Conservation (phyloP, 176 grass and related monocot genomes). For the Musa acuminata region DNA sequence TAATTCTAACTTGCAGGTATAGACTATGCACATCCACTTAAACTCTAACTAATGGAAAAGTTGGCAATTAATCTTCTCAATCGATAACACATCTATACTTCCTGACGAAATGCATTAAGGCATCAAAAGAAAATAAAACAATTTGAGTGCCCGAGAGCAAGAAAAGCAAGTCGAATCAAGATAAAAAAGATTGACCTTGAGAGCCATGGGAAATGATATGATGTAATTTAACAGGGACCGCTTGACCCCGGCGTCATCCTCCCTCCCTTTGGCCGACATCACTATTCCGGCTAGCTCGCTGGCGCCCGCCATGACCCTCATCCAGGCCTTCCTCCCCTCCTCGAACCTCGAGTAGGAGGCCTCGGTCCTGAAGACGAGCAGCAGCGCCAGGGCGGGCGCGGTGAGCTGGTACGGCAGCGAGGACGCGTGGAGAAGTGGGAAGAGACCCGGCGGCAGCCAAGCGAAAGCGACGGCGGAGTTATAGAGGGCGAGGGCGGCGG, state of each 20-base stretch:
- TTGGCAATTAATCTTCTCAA: no score
- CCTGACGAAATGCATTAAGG: no score
- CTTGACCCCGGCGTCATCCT: slow-evolving; percentile 8
- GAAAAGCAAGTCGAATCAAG: no score
- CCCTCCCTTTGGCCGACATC: slow-evolving; percentile 13
- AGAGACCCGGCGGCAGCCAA: slow-evolving; percentile 39
- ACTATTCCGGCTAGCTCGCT: slow-evolving; percentile 62
- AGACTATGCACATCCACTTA: no score
- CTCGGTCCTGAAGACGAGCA: slow-evolving; percentile 95
- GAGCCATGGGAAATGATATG: slow-evolving; percentile 72
- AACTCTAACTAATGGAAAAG: no score
- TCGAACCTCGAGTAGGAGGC: slow-evolving; percentile 80
- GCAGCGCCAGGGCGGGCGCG: slow-evolving; percentile 68
- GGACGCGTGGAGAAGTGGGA: slow-evolving; percentile 49
- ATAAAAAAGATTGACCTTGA: slow-evolving; percentile 45
- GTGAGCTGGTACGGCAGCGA: slow-evolving; percentile 79
- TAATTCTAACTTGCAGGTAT: no score
- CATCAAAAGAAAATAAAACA: background rate
- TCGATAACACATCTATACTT: no score
- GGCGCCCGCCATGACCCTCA: slow-evolving; percentile 50
- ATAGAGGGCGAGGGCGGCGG: slow-evolving; percentile 62
- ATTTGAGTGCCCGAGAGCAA: no score
- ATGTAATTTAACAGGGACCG: slow-evolving; percentile 60
- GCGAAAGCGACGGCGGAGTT: slow-evolving; percentile 37
- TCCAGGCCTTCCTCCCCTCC: slow-evolving; percentile 79